Evolutionary conservation across 768 basidiomycete genomes (phyloP), one percentile per base, ranked within the genome.

Genomic region (Leucosporidium scottii): DNA sequence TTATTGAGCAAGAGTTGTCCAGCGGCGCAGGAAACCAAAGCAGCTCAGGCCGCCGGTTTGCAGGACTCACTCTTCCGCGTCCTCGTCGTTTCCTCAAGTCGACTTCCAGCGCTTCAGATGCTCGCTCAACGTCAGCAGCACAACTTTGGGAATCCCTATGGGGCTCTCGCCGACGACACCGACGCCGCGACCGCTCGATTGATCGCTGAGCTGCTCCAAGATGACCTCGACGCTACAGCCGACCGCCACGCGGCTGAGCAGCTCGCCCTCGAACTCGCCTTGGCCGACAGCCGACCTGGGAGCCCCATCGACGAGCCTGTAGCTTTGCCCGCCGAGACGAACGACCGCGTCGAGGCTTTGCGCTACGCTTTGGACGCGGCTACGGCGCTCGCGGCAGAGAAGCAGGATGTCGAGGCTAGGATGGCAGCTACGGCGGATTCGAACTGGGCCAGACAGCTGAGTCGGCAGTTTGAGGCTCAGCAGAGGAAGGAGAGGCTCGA

Each of bases 211-310:
- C 36, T 58, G 18, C 57, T 58, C 36, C 31, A 30, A 7, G 8
- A 58, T 13, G 57, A 58, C 36, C 57, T 58, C 57, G 8, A 39
- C 23, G 7, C 20, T 23, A n/a, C 21, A 6, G 8, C 34, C 12
- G 9, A 21, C 7, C 39, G 20, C n/a, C 31, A 58, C 6, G 47
- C 55, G 17, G 63, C 63, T 3, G 23, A 59, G 27, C 48, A 28
- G 25, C 39, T 64, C 63, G 48, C 58, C 9, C 30, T 50, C 39
- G 31, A n/a, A 23, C 48, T 59, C 15, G 47, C 48, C 9, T 31
- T 64, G 15, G 55, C 48, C 28, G 62, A 64, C 55, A 48, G 39
- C 13, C 54, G 62, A 9, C 62, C 62, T 3, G 47, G 57, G 23
- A 49, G 34, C 2, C 27, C 28, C 49, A 39, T 6, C 13, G 10